Evolutionary conservation across 2,329 filamentous ascomycete genomes (phyloP), one percentile per base, ranked within the genome.

Genomic region (Curvularia sp.): DNA sequence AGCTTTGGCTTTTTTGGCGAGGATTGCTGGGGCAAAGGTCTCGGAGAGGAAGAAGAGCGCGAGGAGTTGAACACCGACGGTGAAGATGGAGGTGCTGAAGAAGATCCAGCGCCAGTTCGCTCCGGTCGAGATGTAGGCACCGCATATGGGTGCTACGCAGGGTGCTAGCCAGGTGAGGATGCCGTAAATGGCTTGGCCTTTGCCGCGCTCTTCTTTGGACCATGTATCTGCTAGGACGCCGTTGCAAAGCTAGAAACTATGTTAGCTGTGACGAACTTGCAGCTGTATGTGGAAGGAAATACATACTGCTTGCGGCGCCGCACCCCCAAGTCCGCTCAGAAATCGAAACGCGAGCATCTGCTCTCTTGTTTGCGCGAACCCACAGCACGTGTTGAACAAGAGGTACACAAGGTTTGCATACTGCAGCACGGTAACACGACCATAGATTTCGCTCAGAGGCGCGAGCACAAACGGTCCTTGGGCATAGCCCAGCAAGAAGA

Each of bases 21-120:
- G 68, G 4, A 85, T 75, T 2, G 77, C 65, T 0, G 81, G 80
- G 1, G 78, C 78, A 63, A 82, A 84, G 0, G 81, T 83, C 63
- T 85, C 82, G 22, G 69, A 67, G 60, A 87, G 80, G 63, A 88
- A 83, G 69, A 88, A 83, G 42, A 89, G 75, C 5, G 88, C 88
- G 0, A 83, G 76, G 20, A 84, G 51, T 68, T 89, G 87, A 49
- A 91, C 83, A 18, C 85, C 60, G 3, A 82, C 86, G 59, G 86
- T 85, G 13, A 79, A 79, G 57, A 90, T 87, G 1, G 86, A 86
- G 1, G 86, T 88, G 0, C 85, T 81, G 77, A 85, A 90, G 77
- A 91, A 92, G 13, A 87, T 84, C 89, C 89, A 92, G 39, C 88
- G 84, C 89, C 89, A 91, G 2, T 75, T 78, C 3, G 57, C 65